These are phyloP conservation scores for Daldinia vernicosa DNA, from an alignment of 495 filamentous ascomycete species.

Conservation along the genomic window DNA sequence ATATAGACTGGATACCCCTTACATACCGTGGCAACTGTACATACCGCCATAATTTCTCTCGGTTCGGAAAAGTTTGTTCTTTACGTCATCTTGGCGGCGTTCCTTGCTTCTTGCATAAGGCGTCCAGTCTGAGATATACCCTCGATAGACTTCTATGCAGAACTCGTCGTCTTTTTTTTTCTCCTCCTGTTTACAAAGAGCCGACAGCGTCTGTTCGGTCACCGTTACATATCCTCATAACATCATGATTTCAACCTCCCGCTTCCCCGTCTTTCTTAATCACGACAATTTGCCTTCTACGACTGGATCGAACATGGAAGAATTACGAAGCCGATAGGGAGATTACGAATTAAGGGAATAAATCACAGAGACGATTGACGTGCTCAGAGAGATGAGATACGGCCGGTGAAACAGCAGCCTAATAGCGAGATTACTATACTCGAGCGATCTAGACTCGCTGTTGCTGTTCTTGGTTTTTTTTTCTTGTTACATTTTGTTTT, in stretches of 20 bases:
- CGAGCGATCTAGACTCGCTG: background rate
- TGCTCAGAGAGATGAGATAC: conserved; percentile 5
- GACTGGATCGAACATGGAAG: conserved; percentile 15
- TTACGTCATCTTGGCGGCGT: conserved; percentile 45
- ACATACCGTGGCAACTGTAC: conserved; percentile 33
- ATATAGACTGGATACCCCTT: conserved; percentile 49
- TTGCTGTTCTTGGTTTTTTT: background rate
- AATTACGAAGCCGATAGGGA: background rate
- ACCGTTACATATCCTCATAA: background rate
- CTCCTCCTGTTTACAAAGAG: background rate
- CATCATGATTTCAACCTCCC: background rate
- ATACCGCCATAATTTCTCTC: conserved; percentile 39
- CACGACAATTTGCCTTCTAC: conserved; percentile 5
- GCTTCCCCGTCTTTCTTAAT: background rate
- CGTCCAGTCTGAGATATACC: conserved; percentile 42
- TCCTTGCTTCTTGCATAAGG: conserved; percentile 41
- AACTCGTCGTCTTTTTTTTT: conserved; percentile 24
- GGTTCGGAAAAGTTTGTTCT: conserved; percentile 46
- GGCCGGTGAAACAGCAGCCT: background rate
- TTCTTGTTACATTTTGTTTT: conserved; percentile 3
- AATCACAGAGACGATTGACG: conserved; percentile 24
- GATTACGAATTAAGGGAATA: background rate
- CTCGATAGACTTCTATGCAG: conserved; percentile 40
- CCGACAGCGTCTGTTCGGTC: background rate
- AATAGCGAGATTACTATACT: conserved; percentile 3